Evolutionary conservation across 345 rosid species (phyloP), one percentile per base, ranked within the genome.

Genomic region (Salix koriyanagi): DNA sequence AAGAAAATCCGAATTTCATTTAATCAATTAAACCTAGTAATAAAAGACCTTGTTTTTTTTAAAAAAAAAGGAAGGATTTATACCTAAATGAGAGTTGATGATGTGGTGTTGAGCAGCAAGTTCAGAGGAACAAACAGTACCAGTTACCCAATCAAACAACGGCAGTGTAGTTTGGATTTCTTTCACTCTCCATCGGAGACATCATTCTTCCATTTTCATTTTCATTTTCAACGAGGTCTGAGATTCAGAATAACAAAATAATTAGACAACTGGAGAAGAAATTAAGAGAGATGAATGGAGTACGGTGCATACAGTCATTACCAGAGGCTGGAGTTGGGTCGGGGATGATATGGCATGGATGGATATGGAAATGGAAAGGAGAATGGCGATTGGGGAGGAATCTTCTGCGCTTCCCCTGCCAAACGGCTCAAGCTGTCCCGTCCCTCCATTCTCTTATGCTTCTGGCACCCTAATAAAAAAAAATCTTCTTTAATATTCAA

Each of bases 81-180:
- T 86, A 91, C 96, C 94, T 34, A 91, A 83, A 85, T 91, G 96
- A 77, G 88, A 78, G 78, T 90, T 91, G 83, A 91, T 80, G 65
- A 50, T 42, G 61, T 74, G 56, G 71, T 87, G 86, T 77, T 80
- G 88, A 15, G 86, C 86, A 13, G 84, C 76, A 79, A 91, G 71
- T 73, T 70, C 76, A 48, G 70, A 75, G 64, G 85, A 84, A 65
- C 95, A 91, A 44, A 89, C 88, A 68, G 90, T 89, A 75, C 92
- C 79, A 44, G 42, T 71, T 52, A 87, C 89, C 82, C 78, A 71
- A 72, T 77, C 81, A 34, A 78, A 39, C 48, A 36, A 28, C 68
- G 1, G 19, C 39, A 12, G n/a, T 41, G 44, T 30, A 7, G 11
- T 67, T 67, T 37, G 23, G 25, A 19, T 37, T 18, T 14, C 23